Evolutionary conservation across 164 flowering plant species (phyloP).

Genomic region (Echeveria elegans): DNA sequence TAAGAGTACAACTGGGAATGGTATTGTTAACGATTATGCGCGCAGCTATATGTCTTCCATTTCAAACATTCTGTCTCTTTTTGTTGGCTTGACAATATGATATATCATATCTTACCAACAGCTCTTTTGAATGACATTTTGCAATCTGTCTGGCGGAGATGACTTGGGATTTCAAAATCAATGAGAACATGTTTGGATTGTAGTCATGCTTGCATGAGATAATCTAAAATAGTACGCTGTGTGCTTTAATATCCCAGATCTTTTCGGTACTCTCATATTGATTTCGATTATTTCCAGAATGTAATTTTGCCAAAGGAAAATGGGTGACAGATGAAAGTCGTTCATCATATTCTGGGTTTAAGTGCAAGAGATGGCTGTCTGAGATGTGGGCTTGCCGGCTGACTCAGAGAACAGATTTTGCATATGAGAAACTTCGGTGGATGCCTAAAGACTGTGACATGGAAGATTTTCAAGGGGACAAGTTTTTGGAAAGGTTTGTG

Average conservation of each 20-base stretch:
- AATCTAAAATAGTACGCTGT: neutral
- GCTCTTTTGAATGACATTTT: neutral
- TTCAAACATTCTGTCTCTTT: neutral
- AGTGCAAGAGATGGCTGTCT: slow-evolving; percentile 74
- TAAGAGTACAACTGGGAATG: neutral
- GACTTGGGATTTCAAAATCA: neutral
- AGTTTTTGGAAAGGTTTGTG: slow-evolving; percentile 50
- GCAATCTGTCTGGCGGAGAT: neutral
- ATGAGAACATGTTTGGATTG: neutral
- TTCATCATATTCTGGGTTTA: slow-evolving; percentile 65
- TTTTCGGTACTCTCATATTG: neutral
- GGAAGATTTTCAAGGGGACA: slow-evolving; percentile 44
- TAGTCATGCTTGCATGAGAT: neutral
- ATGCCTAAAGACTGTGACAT: slow-evolving; percentile 50
- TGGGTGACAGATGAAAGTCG: slow-evolving; percentile 54
- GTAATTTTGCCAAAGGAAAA: slow-evolving; percentile 72
- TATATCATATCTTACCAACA: neutral
- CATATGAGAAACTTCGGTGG: slow-evolving; percentile 67
- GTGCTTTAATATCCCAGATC: neutral
- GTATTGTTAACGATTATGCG: neutral
- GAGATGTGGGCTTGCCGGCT: slow-evolving; percentile 83
- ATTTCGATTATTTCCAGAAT: slow-evolving; percentile 27
- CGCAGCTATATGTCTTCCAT: neutral
- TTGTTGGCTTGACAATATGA: neutral
- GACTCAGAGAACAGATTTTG: slow-evolving; percentile 68